These are phyloP conservation scores for Daldinia loculata DNA, from an alignment of 495 filamentous ascomycete species.

Conservation along the genomic window DNA sequence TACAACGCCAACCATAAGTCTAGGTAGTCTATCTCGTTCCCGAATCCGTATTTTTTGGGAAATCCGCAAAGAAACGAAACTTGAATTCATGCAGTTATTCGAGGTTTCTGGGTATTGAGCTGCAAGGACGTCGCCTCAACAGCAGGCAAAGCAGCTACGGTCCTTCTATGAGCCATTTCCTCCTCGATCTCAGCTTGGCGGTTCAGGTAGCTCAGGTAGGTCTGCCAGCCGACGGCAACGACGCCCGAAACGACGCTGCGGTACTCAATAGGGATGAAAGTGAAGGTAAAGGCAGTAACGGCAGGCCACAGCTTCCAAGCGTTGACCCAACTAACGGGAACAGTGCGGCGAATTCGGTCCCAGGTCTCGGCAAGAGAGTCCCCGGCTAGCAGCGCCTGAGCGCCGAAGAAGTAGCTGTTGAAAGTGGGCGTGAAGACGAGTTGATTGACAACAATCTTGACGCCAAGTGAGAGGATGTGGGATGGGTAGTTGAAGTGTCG, in stretches of 20 bases:
- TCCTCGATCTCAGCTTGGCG: slow-evolving; percentile 69
- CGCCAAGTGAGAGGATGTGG: slow-evolving; percentile 70
- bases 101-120: slow-evolving; percentile 12
- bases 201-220: slow-evolving; percentile 86
- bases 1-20: not conserved
- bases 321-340: slow-evolving; percentile 79
- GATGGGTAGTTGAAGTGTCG: slow-evolving; percentile 82
- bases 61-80: not conserved
- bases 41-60: not conserved
- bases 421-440: slow-evolving; percentile 84
- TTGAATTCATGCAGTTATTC: slow-evolving; percentile 15
- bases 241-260: slow-evolving; percentile 79
- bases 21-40: not conserved
- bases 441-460: slow-evolving; percentile 86
- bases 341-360: slow-evolving; percentile 76
- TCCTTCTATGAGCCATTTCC: slow-evolving; percentile 19
- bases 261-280: slow-evolving; percentile 80
- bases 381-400: slow-evolving; percentile 72
- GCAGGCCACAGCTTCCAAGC: slow-evolving; percentile 89
- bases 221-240: slow-evolving; percentile 90
- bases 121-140: slow-evolving; percentile 7
- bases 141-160: slow-evolving; percentile 3
- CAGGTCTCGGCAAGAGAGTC: slow-evolving; percentile 67
- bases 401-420: slow-evolving; percentile 90
- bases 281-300: slow-evolving; percentile 87